Base-by-base conservation (phyloP, 305 asterid genomes). In the Rubia occidens region DNA sequence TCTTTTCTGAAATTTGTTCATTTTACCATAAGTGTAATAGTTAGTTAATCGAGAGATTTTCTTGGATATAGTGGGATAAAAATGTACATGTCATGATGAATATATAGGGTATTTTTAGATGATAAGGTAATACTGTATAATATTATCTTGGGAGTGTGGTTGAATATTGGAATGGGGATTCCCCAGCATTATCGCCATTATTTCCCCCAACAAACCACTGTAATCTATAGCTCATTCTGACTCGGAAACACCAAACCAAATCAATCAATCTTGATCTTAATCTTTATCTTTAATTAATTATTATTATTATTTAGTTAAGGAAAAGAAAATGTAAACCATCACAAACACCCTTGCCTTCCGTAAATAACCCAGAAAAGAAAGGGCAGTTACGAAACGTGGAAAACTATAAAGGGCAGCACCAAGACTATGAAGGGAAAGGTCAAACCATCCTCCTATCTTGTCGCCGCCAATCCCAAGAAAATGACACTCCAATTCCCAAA, bases 391-490 rank as follows among this genome's bases (percentile, higher is more conserved):
- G 14, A 51, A 60, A 47, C 43, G n/a, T 64, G 45, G 60, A 53
- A 39, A 56, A 64, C 58, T 51, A 71, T 54, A 70, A 14, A 42
- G 24, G 7, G 37, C 2, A 61, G 56, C 37, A 24, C 13, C 8
- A n/a, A 20, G 53, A 6, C 0, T 11, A 43, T 4, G 54, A 37
- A 49, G 20, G 24, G 21, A 59, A 69, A 73, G 61, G 78, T 70
- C 78, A 74, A 77, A 70, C 32, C 43, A 29, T 44, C 53, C 35
- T 18, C 66, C 60, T 42, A 18, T 24, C 42, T 9, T 29, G 15
- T 29, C 66, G 72, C 73, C 73, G 78, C 78, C 72, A 74, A 78
- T 78, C 81, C 76, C 78, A 70, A 78, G 68, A 67, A 40, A 40
- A 7, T 9, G 18, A 0, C 43, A 0, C 1, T 5, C 3, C 0